phyloP scores from a whole-genome alignment of 1,284 basidiomycete species.

The Anthracocystis panici-leucophaei region DNA sequence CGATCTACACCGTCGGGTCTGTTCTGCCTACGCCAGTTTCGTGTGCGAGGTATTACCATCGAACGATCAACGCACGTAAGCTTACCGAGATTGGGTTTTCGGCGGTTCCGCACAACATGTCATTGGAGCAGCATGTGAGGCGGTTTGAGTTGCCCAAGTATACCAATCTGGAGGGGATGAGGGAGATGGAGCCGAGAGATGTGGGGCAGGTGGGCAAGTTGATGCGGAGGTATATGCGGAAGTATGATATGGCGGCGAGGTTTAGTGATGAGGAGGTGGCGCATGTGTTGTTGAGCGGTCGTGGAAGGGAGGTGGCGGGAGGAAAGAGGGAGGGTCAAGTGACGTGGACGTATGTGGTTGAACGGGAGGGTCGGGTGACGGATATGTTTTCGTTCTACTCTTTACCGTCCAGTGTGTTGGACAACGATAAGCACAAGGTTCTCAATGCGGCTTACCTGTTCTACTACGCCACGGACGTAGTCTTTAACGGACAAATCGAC shows the following conservation, averaged over 20 bases:
- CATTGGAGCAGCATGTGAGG: constrained; percentile 51
- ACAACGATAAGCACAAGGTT: constrained; percentile 72
- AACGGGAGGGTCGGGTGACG: constrained; percentile 87
- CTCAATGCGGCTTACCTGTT: constrained; percentile 92
- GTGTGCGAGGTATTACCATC: constrained; percentile 84
- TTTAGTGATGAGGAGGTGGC: constrained; percentile 83
- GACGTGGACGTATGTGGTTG: constrained; percentile 95
- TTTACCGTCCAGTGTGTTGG: constrained; percentile 89
- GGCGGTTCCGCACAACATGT: constrained; percentile 70
- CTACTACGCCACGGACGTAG: constrained; percentile 77
- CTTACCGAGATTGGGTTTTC: constrained; percentile 92
- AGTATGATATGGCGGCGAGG: constrained; percentile 86
- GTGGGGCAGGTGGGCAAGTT: constrained; percentile 80
- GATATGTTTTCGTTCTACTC: constrained; percentile 98
- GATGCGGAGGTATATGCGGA: constrained; percentile 82
- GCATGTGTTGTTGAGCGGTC: constrained; percentile 89
- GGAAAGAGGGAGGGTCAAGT: constrained; percentile 77
- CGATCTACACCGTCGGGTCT: constrained; percentile 84
- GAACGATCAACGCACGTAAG: constrained; percentile 90
- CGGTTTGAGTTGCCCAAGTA: constrained; percentile 53
- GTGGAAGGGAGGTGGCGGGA: constrained; percentile 73
- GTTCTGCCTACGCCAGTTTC: constrained; percentile 66
- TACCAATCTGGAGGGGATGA: constrained; percentile 72
- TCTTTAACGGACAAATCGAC: constrained; percentile 19
- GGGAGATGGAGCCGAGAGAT: constrained; percentile 89